Conservation (phyloP, 345 rosid species). For the Geranium rotundifolium region DNA sequence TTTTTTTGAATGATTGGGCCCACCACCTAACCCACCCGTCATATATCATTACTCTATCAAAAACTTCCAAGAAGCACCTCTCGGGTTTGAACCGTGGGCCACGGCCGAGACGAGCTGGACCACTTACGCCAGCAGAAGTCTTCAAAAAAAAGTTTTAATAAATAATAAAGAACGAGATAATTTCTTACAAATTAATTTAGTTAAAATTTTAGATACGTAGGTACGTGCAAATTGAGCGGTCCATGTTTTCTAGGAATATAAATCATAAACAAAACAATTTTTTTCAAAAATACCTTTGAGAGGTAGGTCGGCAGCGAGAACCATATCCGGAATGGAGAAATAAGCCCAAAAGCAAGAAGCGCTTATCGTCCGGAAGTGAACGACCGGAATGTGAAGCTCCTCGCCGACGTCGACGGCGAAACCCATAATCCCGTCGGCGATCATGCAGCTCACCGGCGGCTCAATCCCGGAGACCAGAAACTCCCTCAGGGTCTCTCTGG, state of each 20-base stretch:
- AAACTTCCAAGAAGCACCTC: too few relatives aligned
- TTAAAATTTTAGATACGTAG: too few relatives aligned
- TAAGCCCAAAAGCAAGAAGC: slow-evolving; percentile 26
- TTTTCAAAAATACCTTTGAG: slow-evolving; percentile 15
- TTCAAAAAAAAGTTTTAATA: too few relatives aligned
- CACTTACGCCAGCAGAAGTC: too few relatives aligned
- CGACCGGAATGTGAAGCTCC: slow-evolving; percentile 21
- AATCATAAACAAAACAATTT: background rate
- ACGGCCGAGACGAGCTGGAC: too few relatives aligned
- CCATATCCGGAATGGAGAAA: slow-evolving; percentile 18
- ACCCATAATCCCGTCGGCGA: slow-evolving; percentile 28
- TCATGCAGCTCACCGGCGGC: slow-evolving; percentile 20
- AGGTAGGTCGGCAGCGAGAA: slow-evolving; percentile 34
- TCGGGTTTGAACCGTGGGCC: too few relatives aligned
- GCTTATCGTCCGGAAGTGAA: slow-evolving; percentile 25
- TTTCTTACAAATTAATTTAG: too few relatives aligned
- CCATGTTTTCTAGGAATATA: background rate
- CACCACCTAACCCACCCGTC: too few relatives aligned
- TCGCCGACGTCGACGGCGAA: slow-evolving; percentile 17
- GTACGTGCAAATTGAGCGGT: too few relatives aligned
- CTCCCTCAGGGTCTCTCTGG: slow-evolving; percentile 12
- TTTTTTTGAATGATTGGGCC: too few relatives aligned
- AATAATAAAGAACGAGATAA: too few relatives aligned
- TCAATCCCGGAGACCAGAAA: slow-evolving; percentile 5
- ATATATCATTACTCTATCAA: too few relatives aligned